Percentiles rank a stretch among this genome's conserved stretches.
These are phyloP conservation scores for Botrytis aclada DNA, from an alignment of 2,329 filamentous ascomycete species.

Conservation along the genomic window DNA sequence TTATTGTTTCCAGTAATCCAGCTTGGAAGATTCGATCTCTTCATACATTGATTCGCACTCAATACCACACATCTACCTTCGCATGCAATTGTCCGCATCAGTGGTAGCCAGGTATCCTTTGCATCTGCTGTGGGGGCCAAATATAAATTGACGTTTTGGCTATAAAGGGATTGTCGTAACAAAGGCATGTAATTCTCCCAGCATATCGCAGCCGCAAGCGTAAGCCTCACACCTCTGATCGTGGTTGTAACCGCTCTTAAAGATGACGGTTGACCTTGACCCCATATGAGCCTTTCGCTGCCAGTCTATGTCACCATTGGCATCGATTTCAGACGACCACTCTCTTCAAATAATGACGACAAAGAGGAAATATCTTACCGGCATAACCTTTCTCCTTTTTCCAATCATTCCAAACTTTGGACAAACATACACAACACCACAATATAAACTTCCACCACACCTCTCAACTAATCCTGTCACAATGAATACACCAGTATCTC, in stretches of 20 bases:
- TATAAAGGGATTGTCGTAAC: slow-evolving; percentile 77
- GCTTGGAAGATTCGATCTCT: slow-evolving; percentile 52
- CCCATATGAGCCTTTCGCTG: slow-evolving; percentile 82
- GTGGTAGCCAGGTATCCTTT: slow-evolving; percentile 74
- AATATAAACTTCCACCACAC: slow-evolving; percentile 80
- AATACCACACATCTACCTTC: slow-evolving; percentile 86
- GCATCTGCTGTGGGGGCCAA: slow-evolving; percentile 86
- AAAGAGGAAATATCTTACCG: slow-evolving; percentile 50
- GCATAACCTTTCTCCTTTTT: slow-evolving; percentile 91
- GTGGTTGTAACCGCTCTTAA: slow-evolving; percentile 74
- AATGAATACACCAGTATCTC: slow-evolving; percentile 76
- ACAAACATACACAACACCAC: slow-evolving; percentile 77
- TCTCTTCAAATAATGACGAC: neutral
- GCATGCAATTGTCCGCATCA: slow-evolving; percentile 78
- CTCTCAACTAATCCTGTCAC: slow-evolving; percentile 78
- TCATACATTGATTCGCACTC: slow-evolving; percentile 79
- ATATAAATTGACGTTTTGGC: slow-evolving; percentile 88
- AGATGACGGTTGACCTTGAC: slow-evolving; percentile 75
- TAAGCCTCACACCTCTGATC: slow-evolving; percentile 76
- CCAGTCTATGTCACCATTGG: slow-evolving; percentile 52
- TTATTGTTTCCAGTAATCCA: slow-evolving; percentile 48
- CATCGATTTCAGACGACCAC: neutral
- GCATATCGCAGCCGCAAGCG: slow-evolving; percentile 84
- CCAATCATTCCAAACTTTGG: slow-evolving; percentile 70
- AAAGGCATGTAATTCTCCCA: slow-evolving; percentile 98